phyloP scores from a whole-genome alignment of 129 eudicot species.

The Pulicaria dysenterica region DNA sequence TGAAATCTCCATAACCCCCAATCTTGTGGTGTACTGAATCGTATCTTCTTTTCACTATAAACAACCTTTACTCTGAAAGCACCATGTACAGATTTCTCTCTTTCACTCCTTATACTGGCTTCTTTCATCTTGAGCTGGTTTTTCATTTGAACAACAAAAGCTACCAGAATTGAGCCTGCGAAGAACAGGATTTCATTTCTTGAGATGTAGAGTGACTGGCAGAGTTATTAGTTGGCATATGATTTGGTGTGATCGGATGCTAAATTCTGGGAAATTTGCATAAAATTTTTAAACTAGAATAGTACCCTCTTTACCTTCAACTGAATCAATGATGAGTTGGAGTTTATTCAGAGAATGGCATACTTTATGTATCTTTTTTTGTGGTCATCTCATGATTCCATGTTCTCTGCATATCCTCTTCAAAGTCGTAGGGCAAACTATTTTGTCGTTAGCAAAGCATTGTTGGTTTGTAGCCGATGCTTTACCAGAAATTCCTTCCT shows the following conservation, averaged over 20 bases:
- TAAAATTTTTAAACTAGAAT: slow-evolving; percentile 61
- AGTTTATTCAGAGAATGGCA: slow-evolving; percentile 66
- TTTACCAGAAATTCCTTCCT: slow-evolving; percentile 63
- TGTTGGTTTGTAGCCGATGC: slow-evolving; percentile 57
- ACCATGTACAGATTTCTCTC: no score
- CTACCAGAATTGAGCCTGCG: neutral
- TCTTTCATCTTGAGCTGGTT: no score
- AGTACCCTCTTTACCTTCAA: slow-evolving; percentile 63
- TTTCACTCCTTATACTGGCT: no score
- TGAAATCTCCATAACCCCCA: no score
- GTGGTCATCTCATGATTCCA: slow-evolving; percentile 70
- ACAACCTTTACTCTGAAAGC: no score
- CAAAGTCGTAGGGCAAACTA: slow-evolving; percentile 70
- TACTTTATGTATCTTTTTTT: slow-evolving; percentile 68
- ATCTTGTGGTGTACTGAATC: no score
- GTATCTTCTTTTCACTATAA: no score
- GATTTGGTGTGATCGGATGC: slow-evolving; percentile 25
- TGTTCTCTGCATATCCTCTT: slow-evolving; percentile 81
- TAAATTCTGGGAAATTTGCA: slow-evolving; percentile 54
- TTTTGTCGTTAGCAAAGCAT: slow-evolving; percentile 52
- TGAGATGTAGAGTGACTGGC: neutral
- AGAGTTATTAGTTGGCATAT: neutral
- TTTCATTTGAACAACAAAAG: no score
- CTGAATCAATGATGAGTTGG: slow-evolving; percentile 67
- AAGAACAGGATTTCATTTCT: neutral